Conservation (phyloP, 805 yeast genomes). For the Kazachstania psychrophila region DNA sequence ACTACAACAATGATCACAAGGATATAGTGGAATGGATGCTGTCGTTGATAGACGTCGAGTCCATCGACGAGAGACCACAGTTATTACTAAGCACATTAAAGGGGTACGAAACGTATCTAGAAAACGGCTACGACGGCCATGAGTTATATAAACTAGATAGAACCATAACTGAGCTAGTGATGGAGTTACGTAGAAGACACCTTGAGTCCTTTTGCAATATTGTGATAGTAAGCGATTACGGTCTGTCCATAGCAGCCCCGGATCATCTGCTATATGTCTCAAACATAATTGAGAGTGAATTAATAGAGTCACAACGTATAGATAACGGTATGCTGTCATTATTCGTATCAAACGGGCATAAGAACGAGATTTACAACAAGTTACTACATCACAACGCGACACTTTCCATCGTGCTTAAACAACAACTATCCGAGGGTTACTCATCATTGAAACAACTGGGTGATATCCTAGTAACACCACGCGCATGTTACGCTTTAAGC, state of each 20-base stretch:
- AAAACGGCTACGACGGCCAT: no score
- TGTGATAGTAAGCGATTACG: slow-evolving; percentile 80
- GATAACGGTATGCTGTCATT: slow-evolving; percentile 16
- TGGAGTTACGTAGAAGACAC: slow-evolving; percentile 45
- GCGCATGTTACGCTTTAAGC: neutral
- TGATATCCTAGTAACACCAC: neutral
- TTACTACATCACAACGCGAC: no score
- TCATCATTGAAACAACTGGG: neutral
- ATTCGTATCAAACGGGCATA: slow-evolving; percentile 4
- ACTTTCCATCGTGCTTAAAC: no score
- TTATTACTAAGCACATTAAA: slow-evolving; percentile 72
- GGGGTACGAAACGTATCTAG: slow-evolving; percentile 65
- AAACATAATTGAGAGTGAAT: no score
- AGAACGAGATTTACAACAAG: slow-evolving; percentile 37
- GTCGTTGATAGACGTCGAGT: slow-evolving; percentile 52
- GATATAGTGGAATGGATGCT: slow-evolving; percentile 50
- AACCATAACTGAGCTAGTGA: slow-evolving; percentile 43
- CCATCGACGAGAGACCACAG: slow-evolving; percentile 55
- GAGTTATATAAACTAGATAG: slow-evolving; percentile 50
- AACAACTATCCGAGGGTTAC: no score
- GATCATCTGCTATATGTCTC: no score
- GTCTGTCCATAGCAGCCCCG: slow-evolving; percentile 43
- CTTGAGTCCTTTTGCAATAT: slow-evolving; percentile 60
- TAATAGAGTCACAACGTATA: neutral
- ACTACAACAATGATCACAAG: slow-evolving; percentile 18